Base-by-base conservation (phyloP, 495 filamentous ascomycete genomes). In the Daldinia caldariorum region DNA sequence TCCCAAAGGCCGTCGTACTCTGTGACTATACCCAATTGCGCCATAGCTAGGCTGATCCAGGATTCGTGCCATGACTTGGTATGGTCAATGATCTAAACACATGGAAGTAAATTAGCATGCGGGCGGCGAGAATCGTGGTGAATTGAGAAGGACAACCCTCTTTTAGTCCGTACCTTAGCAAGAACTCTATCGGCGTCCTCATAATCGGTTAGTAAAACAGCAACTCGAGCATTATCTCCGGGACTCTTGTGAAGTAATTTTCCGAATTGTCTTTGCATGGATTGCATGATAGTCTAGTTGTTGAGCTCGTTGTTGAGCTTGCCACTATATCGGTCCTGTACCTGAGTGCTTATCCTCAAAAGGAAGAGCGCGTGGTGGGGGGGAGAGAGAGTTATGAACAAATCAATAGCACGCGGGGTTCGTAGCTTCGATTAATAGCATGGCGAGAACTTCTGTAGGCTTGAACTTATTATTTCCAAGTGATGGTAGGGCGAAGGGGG, bases 31-130 rank as follows among this genome's bases (percentile, higher is more conserved):
- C 87, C 84, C 63, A 90, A 83, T 77, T 97, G 94, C 66, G 87
- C 85, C 61, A 82, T 85, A 35, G 93, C 83, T 53, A 97, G 88
- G 37, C 88, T 86, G 10, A 87, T 83, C 94, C 94, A 98, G 4
- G 90, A 87, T 76, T 97, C 92, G 72, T 90, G 89, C 93, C 92
- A 97, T 67, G 88, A 81, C 79, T 89, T 92, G 50, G 89, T 88
- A 61, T 90, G 89, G 62, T 94, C 91, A 66, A 95, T 87, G 67
- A 98, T 88, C 94, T 97, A 68, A 66, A 61, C 34, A 57, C 6
- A 18, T n/a, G 5, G 1, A 18, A 38, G 10, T 4, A 12, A 18
- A 9, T 56, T 29, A 53, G 32, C 34, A 43, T 37, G 55, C 61
- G 34, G n/a, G 29, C 10, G 20, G 16, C 31, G 14, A 50, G 31